phyloP scores from a whole-genome alignment of 768 basidiomycete species.

The Tricholoma sp. region DNA sequence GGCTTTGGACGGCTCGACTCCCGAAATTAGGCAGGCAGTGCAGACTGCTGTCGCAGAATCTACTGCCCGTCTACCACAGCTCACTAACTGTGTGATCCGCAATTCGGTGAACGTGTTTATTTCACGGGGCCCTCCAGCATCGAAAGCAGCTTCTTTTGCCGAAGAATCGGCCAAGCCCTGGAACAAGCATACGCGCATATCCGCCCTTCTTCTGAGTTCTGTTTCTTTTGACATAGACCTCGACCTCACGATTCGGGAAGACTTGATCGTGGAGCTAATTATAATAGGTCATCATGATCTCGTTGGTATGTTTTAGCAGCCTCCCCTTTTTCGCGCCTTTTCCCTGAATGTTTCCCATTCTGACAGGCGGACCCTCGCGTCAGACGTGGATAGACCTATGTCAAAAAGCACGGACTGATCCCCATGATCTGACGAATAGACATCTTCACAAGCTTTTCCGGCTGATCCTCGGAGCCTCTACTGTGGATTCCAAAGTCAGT shows the following conservation, averaged over 20 bases:
- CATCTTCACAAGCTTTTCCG: conserved; percentile 46
- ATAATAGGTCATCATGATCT: conserved; percentile 71
- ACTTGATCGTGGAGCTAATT: conserved; percentile 47
- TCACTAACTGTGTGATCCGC: conserved; percentile 47
- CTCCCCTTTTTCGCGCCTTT: neutral
- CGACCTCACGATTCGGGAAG: conserved; percentile 36
- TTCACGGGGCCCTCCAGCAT: conserved; percentile 26
- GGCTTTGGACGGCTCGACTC: conserved; percentile 51
- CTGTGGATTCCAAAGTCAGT: conserved; percentile 43
- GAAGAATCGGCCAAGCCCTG: conserved; percentile 30
- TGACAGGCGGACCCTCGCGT: conserved; percentile 41
- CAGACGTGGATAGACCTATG: conserved; percentile 82
- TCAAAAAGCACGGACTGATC: conserved; percentile 64
- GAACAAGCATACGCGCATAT: conserved; percentile 49
- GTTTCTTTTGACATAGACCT: conserved; percentile 41
- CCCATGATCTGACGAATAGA: conserved; percentile 49
- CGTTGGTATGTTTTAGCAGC: conserved; percentile 41
- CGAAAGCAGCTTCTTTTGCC: conserved; percentile 20
- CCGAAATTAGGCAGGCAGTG: conserved; percentile 47
- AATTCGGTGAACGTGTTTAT: conserved; percentile 53
- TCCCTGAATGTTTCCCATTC: neutral
- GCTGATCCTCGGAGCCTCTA: conserved; percentile 43
- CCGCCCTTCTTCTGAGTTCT: conserved; percentile 48
- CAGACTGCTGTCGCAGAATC: conserved; percentile 36
- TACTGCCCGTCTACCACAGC: conserved; percentile 36